Base-by-base conservation (phyloP, 2,329 filamentous ascomycete genomes). In the Colletotrichum spaethianum region DNA sequence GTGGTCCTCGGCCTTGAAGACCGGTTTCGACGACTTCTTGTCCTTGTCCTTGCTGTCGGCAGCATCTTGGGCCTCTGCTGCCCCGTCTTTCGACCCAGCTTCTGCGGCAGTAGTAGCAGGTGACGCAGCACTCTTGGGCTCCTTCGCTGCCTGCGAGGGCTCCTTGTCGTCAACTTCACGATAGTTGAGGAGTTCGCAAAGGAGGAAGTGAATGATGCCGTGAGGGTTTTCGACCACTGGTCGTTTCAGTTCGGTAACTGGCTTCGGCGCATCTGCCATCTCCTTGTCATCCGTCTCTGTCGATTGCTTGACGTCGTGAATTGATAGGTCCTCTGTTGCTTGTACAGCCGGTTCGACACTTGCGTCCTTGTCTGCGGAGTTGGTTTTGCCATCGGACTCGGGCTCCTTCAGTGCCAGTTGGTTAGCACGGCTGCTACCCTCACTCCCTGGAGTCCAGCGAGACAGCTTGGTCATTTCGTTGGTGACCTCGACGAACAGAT, bases 191-290 rank as follows among this genome's bases (percentile, higher is more conserved):
- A 99, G 86, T 80, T 99, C 96, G 70, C 94, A 97, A 5, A 99
- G 90, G 28, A 99, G 87, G 82, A 98, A 99, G 78, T 98, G 94
- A 70, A 99, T 92, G 4, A 99, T 94, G 4, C 96, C 96, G 81
- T 98, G 96, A 0, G 96, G 94, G 74, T 96, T 95, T 80, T 98
- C 95, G 7, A 98, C 91, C 16, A 95, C 88, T 1, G 96, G 96
- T 11, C 93, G 87, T 82, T 97, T 98, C 50, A 90, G 83, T 72
- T 98, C 95, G 44, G 83, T 80, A 0, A 83, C 76, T 4, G 86
- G 75, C 81, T 96, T 97, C 3, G 89, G 86, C 26, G 85, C 88
- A 76, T 94, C 93, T 2, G 85, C 81, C 84, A 91, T 89, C 33
- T 90, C 88, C 75, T 89, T 90, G 75, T 91, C 90, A 57, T 80